Percentiles rank a stretch among this genome's conserved stretches.
phyloP scores from a whole-genome alignment of 352 stramenopile genomes.

The Phytophthora ohioensis region DNA sequence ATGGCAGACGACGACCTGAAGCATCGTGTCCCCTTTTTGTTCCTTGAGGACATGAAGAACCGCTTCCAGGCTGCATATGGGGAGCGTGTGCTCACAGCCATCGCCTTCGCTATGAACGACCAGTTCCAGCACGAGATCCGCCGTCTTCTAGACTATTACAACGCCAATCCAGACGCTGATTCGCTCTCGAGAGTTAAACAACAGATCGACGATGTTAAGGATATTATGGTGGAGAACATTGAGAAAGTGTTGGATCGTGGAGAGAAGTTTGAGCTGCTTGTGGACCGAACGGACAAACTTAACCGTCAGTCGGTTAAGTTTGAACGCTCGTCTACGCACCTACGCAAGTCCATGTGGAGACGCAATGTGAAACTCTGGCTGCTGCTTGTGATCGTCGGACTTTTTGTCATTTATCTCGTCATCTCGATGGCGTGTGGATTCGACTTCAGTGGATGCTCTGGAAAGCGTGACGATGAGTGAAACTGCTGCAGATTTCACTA shows the following conservation, averaged over 20 bases:
- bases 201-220: conserved; percentile 98
- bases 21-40: conserved; percentile 97
- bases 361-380: conserved; percentile 91
- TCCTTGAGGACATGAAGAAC: conserved; percentile 97
- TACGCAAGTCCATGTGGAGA: conserved; percentile 91
- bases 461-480: conserved; percentile 54
- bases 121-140: conserved; percentile 96
- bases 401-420: conserved; percentile 89
- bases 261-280: conserved; percentile 98
- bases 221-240: conserved; percentile 99
- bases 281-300: conserved; percentile 95
- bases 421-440: conserved; percentile 90
- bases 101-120: conserved; percentile 98
- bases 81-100: conserved; percentile 86
- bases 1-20: conserved; percentile 97
- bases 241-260: conserved; percentile 98
- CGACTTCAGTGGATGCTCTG: conserved; percentile 82
- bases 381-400: conserved; percentile 74
- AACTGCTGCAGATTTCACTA: neutral
- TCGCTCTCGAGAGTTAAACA: conserved; percentile 93
- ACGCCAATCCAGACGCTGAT: conserved; percentile 91
- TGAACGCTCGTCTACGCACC: conserved; percentile 89
- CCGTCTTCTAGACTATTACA: conserved; percentile 90
- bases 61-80: conserved; percentile 90
- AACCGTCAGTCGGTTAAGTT: conserved; percentile 98